A percentile compares a stretch with the other conserved stretches of the same genome.
Evolutionary conservation across 441 rosid genomes (phyloP).

Genomic region (Populus trichocarpa): DNA sequence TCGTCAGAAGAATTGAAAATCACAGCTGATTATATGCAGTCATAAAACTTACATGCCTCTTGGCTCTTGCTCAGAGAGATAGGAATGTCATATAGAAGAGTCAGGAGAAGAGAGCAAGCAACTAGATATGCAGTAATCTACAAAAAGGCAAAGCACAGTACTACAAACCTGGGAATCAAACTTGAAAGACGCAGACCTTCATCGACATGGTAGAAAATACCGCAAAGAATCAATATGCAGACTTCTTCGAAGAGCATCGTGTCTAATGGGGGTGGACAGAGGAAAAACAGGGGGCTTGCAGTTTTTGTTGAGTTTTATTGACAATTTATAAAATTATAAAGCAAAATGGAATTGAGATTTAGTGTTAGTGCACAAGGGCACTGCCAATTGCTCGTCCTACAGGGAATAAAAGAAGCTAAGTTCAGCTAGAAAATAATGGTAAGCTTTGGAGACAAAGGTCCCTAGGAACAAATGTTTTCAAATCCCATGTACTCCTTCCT

Average conservation of each 20-base stretch:
- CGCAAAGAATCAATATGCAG: neutral
- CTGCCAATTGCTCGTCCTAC: no score
- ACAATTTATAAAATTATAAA: no score
- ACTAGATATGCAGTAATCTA: neutral
- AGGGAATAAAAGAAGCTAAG: no score
- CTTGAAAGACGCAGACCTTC: neutral
- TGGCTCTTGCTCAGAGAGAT: neutral
- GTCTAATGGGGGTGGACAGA: no score
- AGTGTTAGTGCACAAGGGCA: no score
- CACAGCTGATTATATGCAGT: neutral
- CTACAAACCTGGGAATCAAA: neutral
- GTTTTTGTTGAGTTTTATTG: neutral
- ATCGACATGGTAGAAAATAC: no score
- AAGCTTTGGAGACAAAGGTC: neutral
- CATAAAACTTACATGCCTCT: neutral
- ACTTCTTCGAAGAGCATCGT: neutral
- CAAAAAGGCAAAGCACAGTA: neutral
- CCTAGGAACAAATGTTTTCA: conserved; percentile 38
- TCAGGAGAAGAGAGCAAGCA: no score
- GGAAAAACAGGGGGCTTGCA: no score
- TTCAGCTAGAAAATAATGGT: neutral
- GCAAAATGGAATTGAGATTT: neutral
- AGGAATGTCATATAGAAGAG: neutral
- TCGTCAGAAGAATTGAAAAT: no score
- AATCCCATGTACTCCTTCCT: conserved; percentile 51